Evolutionary conservation across 192 early-diverging fungal species (phyloP), one percentile per base, ranked within the genome.

Genomic region (Backusella tuberculispora): DNA sequence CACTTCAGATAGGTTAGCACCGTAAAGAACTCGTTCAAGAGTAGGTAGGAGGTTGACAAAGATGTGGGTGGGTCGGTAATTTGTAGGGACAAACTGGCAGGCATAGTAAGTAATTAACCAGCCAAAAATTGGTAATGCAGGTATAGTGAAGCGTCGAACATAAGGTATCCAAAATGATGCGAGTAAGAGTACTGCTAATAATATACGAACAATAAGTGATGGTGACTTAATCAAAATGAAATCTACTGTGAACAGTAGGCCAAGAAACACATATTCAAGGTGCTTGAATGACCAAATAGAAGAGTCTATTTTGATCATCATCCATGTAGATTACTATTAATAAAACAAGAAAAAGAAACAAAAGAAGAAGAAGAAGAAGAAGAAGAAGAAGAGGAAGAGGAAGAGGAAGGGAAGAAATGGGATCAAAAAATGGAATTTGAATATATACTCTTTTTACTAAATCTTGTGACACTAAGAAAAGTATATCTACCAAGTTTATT

Each of bases 11-110:
- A 92, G 83, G 67, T 85, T 86, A 74, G 85, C 89, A 44, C 87
- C 89, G 40, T 90, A 92, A 19, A 92, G 77, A 64, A 90, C 86
- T 53, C 84, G 85, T 76, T 92, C 90, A 17, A 90, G 78, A 15
- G 88, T 81, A 17, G 90, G 90, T 21, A 92, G 85, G 15, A 89
- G 76, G 42, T 84, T 85, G 40, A 90, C 90, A 45, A 88, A 87
- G 47, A 90, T 92, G 63, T 84, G 83, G 24, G 64, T 72, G 17
- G 90, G 89, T 69, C 89, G 83, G 66, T 77, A 81, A 15, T 73
- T 67, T 15, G 71, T 63, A 13, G 85, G 83, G 67, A 88, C 85
- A 47, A 84, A 88, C 41, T 84, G 83, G 75, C 82, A 85, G 69
- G 84, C 80, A 48, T 86, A 88, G 42, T 83, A 88, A 26, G 83